Evolutionary conservation across 768 basidiomycete genomes (phyloP), one percentile per base, ranked within the genome.

Genomic region (Infundibulicybe gibba): DNA sequence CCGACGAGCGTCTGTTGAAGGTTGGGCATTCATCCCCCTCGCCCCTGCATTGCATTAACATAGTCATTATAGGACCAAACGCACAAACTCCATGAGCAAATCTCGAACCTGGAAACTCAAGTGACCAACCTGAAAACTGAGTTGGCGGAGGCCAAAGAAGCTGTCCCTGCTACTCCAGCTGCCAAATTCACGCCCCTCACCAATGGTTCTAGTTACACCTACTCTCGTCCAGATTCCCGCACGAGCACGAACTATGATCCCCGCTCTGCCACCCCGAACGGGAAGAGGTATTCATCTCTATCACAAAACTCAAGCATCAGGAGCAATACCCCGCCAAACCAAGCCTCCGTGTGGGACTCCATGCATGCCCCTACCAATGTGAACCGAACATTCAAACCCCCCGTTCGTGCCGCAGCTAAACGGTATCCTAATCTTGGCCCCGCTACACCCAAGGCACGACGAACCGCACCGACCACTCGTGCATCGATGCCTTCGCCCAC

Each of bases 221-320:
- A 76, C 33, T 67, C 77, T 17, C 82, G 87, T 30, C 84, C 87
- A n/a, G 83, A 86, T 59, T 90, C 88, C 10, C 81, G 88, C 8
- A 69, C 82, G 5, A 89, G 86, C 63, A 84, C 81, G 0, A 58
- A 79, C 38, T 81, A 81, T 55, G 68, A 64, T 33, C 68, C 67
- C 14, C 79, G 80, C 14, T 69, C 77, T 32, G 69, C 63, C 8
- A 79, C 81, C 10, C 79, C 83, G 6, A 75, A 71, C 45, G 69
- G 68, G 32, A 70, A 66, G 43, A 25, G 25, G 25, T 25, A 25
- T 25, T 25, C 25, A 25, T 35, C 51, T 42, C 56, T 61, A 25
- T 65, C 66, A 12, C 67, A 68, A 43, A 56, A 61, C n/a, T 62
- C 61, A 12, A 67, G 60, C 39, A 58, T 58, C 25, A 69, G 74